Conservation (phyloP, 2,329 filamentous ascomycete genomes). For the Blastomyces emzantsi region DNA sequence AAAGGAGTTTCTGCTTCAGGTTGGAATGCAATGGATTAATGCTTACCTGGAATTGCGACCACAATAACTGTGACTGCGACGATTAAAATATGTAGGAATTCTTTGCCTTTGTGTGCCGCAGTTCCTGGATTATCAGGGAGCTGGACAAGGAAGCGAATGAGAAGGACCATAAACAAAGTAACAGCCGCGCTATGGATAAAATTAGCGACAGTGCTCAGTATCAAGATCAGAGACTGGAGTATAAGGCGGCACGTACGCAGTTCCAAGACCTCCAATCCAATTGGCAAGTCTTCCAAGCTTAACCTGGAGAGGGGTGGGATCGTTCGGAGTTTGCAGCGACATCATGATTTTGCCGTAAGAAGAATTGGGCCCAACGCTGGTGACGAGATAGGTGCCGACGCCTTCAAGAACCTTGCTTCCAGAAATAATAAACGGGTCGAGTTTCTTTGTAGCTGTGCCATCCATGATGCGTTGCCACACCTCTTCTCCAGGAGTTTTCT, state of each 20-base stretch:
- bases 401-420: constrained; percentile 70
- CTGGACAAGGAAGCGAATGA: constrained; percentile 73
- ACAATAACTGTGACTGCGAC: constrained; percentile 72
- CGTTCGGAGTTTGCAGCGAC: constrained; percentile 62
- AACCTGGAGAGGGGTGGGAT: constrained; percentile 66
- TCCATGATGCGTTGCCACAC: constrained; percentile 49
- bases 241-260: constrained; percentile 38
- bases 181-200: constrained; percentile 48
- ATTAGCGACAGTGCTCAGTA: constrained; percentile 12
- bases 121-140: constrained; percentile 47
- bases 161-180: constrained; percentile 71
- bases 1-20: neutral
- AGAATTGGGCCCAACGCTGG: constrained; percentile 63
- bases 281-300: constrained; percentile 68
- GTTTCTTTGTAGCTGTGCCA: constrained; percentile 44
- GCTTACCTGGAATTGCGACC: constrained; percentile 57
- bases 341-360: constrained; percentile 68
- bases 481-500: constrained; percentile 54
- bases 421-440: constrained; percentile 70
- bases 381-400: constrained; percentile 64
- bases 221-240: neutral
- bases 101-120: constrained; percentile 66
- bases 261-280: constrained; percentile 69
- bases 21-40: neutral
- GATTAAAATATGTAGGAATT: constrained; percentile 67